Percentiles rank a stretch among this genome's conserved stretches.
Conservation (phyloP, 495 filamentous ascomycete genomes). For the Lineolata rhizophorae region DNA sequence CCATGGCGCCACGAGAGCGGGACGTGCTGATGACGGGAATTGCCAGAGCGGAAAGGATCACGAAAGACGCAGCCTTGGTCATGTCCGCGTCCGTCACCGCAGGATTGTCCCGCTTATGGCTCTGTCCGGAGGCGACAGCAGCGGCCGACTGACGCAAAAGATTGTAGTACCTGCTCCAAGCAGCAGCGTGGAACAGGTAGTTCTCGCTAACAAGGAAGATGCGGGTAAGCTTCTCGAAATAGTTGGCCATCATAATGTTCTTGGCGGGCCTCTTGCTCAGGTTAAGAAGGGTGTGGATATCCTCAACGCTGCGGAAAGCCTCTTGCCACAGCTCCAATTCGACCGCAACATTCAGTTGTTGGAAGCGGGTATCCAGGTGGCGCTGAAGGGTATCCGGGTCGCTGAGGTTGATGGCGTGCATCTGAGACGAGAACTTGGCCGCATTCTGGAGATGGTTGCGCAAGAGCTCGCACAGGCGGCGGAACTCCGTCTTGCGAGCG, state of each 20-base stretch:
- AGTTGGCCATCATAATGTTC: constrained; percentile 99
- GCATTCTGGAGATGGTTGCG: constrained; percentile 98
- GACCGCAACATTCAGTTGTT: constrained; percentile 94
- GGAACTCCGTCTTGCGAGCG: constrained; percentile 96
- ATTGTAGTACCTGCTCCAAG: constrained; percentile 93
- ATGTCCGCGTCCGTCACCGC: constrained; percentile 73
- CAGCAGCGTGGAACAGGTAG: constrained; percentile 95
- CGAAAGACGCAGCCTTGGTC: constrained; percentile 74
- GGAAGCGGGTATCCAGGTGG: constrained; percentile 92
- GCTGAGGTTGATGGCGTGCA: constrained; percentile 97
- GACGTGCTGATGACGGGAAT: constrained; percentile 98
- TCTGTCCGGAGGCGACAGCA: constrained; percentile 60
- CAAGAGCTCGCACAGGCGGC: constrained; percentile 88
- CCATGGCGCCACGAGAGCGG: constrained; percentile 79
- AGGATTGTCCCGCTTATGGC: constrained; percentile 84
- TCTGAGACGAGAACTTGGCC: constrained; percentile 95
- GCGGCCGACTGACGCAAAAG: constrained; percentile 79
- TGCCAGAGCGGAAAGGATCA: constrained; percentile 81
- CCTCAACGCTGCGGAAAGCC: constrained; percentile 94
- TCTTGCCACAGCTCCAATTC: constrained; percentile 98
- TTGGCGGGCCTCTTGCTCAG: constrained; percentile 98
- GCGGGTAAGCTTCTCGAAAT: constrained; percentile 95
- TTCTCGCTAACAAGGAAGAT: constrained; percentile 99
- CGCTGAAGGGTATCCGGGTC: constrained; percentile 93
- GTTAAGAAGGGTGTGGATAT: constrained; percentile 95